phyloP scores from a whole-genome alignment of 2,329 filamentous ascomycete genomes.

The Pseudodiploospora longispora region DNA sequence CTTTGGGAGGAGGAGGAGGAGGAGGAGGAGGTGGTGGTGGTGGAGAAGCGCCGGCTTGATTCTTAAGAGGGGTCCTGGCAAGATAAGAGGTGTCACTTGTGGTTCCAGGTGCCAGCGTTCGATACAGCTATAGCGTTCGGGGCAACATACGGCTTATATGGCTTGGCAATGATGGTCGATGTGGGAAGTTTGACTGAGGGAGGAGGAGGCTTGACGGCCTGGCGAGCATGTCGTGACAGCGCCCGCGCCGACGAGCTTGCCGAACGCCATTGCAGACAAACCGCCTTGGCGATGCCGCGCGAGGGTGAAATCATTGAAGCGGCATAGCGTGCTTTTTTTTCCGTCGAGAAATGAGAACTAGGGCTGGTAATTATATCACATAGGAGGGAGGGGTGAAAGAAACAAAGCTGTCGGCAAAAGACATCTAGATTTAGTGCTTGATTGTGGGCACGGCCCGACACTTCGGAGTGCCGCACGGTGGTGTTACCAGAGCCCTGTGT shows the following conservation, averaged over 20 bases:
- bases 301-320: slow-evolving; percentile 21
- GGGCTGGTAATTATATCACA: background rate
- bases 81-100: too few relatives aligned
- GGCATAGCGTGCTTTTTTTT: slow-evolving; percentile 10
- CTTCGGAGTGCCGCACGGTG: slow-evolving; percentile 5
- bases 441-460: slow-evolving; percentile 12
- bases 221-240: slow-evolving; percentile 6
- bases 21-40: slow-evolving; percentile 11
- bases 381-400: background rate
- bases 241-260: slow-evolving; percentile 20
- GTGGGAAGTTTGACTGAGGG: slow-evolving; percentile 3
- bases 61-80: too few relatives aligned
- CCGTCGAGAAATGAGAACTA: background rate
- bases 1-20: slow-evolving; percentile 15
- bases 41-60: background rate
- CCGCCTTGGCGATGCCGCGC: slow-evolving; percentile 17
- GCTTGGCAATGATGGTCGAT: slow-evolving; percentile 16
- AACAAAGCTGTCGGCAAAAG: slow-evolving; percentile 3
- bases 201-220: slow-evolving; percentile 12
- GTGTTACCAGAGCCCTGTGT: background rate
- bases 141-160: slow-evolving; percentile 23
- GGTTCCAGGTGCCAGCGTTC: too few relatives aligned
- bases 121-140: background rate
- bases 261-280: slow-evolving; percentile 17
- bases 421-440: background rate